These are phyloP conservation scores for Colletotrichum sidae DNA, from an alignment of 2,329 filamentous ascomycete species.

Conservation along the genomic window DNA sequence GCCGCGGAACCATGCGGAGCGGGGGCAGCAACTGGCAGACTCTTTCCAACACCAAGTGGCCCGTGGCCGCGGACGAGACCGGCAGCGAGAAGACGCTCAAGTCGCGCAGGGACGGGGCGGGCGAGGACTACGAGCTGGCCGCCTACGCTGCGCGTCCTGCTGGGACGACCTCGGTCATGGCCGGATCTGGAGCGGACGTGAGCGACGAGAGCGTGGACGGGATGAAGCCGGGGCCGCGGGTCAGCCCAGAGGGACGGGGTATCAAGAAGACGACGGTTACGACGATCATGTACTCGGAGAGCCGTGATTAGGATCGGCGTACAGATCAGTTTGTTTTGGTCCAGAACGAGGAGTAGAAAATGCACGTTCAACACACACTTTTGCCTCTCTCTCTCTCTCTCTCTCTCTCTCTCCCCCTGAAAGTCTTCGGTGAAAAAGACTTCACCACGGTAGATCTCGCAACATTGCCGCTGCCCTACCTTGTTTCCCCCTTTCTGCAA, in stretches of 20 bases:
- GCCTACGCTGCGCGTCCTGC: conserved; percentile 17
- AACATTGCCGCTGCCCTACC: neutral
- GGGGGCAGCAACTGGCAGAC: no score
- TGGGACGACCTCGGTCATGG: conserved; percentile 39
- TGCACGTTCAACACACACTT: neutral
- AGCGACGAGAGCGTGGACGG: conserved; percentile 42
- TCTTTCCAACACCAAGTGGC: conserved; percentile 11
- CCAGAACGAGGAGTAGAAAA: neutral
- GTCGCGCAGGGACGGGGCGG: conserved; percentile 22
- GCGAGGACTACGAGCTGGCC: conserved; percentile 43
- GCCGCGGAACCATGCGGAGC: neutral
- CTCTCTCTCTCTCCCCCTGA: no score
- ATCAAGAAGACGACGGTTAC: conserved; percentile 47
- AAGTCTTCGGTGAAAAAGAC: neutral
- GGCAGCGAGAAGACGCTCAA: conserved; percentile 46
- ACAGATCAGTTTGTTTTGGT: neutral
- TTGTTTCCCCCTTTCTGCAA: neutral
- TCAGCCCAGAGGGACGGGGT: conserved; percentile 19
- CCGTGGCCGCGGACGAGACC: conserved; percentile 41
- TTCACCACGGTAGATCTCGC: neutral
- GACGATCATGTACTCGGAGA: conserved; percentile 38
- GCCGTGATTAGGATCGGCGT: neutral
- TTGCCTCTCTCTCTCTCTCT: neutral
- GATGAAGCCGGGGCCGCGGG: neutral
- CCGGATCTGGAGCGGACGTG: conserved; percentile 38